A percentile compares a stretch with the other conserved stretches of the same genome.
phyloP scores from a whole-genome alignment of 169 alveolate genomes.

The Besnoitia besnoiti region DNA sequence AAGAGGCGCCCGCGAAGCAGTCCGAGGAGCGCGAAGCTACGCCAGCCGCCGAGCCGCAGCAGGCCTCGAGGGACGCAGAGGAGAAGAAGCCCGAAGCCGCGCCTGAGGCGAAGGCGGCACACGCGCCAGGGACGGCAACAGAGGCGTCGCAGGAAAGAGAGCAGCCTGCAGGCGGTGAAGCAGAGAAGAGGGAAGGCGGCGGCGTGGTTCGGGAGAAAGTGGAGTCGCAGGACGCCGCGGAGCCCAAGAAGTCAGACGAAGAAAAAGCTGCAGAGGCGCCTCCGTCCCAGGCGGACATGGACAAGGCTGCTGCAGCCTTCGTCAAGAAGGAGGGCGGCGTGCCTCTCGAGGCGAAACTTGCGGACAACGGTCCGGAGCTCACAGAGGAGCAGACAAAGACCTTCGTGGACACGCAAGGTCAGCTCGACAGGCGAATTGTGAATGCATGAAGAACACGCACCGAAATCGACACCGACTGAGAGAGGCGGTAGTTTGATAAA shows the following conservation, averaged over 20 bases:
- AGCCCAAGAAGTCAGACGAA: neutral
- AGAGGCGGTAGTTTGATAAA: neutral
- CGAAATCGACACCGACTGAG: neutral
- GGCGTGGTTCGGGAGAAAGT: neutral
- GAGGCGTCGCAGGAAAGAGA: neutral
- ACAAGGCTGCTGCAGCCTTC: neutral
- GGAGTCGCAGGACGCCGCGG: neutral
- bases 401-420: constrained; percentile 59
- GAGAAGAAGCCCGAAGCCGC: neutral
- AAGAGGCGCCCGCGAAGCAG: neutral
- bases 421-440: neutral
- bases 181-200: neutral
- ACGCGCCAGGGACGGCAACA: no score
- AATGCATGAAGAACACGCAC: neutral
- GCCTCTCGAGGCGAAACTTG: constrained; percentile 29
- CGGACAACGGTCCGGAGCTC: neutral
- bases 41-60: no score
- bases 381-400: constrained; percentile 56
- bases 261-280: neutral
- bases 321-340: neutral
- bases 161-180: neutral
- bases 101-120: neutral
- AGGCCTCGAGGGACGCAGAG: neutral
- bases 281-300: neutral
- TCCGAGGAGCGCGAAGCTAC: no score